phyloP scores from a whole-genome alignment of 129 eudicot species.

The Solidago caesia region DNA sequence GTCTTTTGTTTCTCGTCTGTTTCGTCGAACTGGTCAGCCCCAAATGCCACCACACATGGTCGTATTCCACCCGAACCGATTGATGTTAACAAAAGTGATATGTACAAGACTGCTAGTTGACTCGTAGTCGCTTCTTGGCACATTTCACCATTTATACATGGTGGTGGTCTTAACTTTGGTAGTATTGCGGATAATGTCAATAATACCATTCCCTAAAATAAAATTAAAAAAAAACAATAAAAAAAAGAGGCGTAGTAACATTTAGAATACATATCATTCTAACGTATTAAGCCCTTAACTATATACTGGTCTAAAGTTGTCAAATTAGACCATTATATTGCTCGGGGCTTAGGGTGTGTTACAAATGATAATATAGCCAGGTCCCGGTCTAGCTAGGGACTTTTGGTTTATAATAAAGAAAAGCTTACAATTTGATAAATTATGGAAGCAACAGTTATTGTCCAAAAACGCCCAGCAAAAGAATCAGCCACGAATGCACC shows the following conservation, averaged over 20 bases:
- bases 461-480: conserved; percentile 88
- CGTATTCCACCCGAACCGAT: conserved; percentile 91
- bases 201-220: conserved; percentile 78
- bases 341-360: background rate
- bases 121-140: conserved; percentile 62
- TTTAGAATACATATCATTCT: background rate
- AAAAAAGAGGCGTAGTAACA: background rate
- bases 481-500: conserved; percentile 90
- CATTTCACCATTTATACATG: conserved; percentile 34
- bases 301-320: background rate
- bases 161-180: conserved; percentile 72
- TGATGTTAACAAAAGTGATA: conserved; percentile 64
- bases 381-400: background rate
- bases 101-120: conserved; percentile 70
- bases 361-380: background rate
- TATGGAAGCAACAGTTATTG: conserved; percentile 76
- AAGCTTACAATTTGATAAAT: conserved; percentile 60
- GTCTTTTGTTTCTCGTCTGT: conserved; percentile 61
- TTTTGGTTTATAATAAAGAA: background rate
- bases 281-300: background rate
- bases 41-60: conserved; percentile 93
- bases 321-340: background rate
- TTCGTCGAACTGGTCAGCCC: conserved; percentile 87
- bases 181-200: conserved; percentile 68
- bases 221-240: background rate